Percentiles rank a stretch among this genome's conserved stretches.
These are phyloP conservation scores for Clausena lansium DNA, from an alignment of 345 rosid genomes.

Conservation along the genomic window DNA sequence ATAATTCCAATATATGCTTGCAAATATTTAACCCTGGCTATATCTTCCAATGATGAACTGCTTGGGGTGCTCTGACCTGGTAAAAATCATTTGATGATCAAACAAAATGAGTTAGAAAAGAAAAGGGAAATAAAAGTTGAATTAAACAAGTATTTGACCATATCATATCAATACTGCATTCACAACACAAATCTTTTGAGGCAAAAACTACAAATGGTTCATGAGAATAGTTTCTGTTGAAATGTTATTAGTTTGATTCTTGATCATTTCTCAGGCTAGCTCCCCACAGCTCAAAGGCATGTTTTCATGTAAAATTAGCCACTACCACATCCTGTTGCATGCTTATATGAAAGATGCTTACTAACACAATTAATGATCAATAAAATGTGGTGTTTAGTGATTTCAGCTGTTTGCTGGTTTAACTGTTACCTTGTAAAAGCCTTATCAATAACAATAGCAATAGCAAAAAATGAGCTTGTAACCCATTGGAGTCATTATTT, in stretches of 20 bases:
- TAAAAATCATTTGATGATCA: not conserved
- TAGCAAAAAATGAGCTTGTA: too few relatives aligned
- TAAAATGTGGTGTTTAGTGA: not conserved
- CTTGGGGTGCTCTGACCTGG: conserved; percentile 27
- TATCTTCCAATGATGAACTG: conserved; percentile 36
- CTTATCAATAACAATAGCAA: not conserved
- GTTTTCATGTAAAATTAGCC: not conserved
- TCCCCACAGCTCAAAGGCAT: not conserved
- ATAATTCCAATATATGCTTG: conserved; percentile 33
- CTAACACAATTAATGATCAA: too few relatives aligned
- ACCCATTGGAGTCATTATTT: too few relatives aligned
- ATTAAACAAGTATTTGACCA: not conserved
- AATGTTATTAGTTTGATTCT: too few relatives aligned
- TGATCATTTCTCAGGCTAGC: too few relatives aligned
- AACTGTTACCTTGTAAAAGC: not conserved
- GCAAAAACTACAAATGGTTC: too few relatives aligned
- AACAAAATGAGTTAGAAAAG: not conserved
- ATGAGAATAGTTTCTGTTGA: too few relatives aligned
- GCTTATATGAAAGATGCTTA: not conserved
- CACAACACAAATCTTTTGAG: too few relatives aligned
- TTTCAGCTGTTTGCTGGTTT: not conserved
- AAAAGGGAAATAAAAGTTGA: not conserved
- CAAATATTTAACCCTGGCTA: conserved; percentile 32
- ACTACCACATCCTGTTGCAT: not conserved
- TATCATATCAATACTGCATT: not conserved